These are phyloP conservation scores for Eucalyptus shirleyi DNA, from an alignment of 345 rosid genomes.

Conservation along the genomic window DNA sequence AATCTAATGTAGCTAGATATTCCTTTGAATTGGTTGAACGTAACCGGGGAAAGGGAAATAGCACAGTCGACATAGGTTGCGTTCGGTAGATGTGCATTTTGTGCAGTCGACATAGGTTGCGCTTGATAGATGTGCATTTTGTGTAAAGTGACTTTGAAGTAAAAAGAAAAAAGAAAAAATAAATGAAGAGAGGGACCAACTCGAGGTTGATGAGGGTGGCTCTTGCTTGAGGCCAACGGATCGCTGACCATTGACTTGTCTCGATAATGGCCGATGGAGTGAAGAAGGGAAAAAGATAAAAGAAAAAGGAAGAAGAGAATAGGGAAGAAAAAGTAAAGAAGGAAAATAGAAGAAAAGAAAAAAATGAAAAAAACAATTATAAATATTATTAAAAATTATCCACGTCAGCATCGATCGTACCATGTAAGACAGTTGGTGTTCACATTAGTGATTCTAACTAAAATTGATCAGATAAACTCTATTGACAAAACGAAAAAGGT, in stretches of 20 bases:
- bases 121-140: too few species aligned
- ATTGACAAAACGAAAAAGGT: neutral
- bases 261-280: neutral
- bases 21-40: neutral
- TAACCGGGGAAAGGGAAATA: neutral
- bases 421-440: fast-evolving
- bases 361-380: neutral
- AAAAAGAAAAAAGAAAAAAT: neutral
- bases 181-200: neutral
- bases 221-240: too few species aligned
- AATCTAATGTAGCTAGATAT: neutral
- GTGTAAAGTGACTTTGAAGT: neutral
- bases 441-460: neutral
- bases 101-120: neutral
- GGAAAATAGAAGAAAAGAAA: neutral
- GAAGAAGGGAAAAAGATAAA: neutral
- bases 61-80: neutral
- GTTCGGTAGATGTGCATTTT: too few species aligned
- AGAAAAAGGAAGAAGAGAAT: too few species aligned
- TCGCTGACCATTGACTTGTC: neutral
- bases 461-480: neutral
- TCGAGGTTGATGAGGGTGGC: neutral
- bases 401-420: fast-evolving
- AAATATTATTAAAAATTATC: neutral
- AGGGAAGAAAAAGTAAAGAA: neutral